Evolutionary conservation across 495 filamentous ascomycete genomes (phyloP), one percentile per base, ranked within the genome.

Genomic region (Penicillium desertorum): DNA sequence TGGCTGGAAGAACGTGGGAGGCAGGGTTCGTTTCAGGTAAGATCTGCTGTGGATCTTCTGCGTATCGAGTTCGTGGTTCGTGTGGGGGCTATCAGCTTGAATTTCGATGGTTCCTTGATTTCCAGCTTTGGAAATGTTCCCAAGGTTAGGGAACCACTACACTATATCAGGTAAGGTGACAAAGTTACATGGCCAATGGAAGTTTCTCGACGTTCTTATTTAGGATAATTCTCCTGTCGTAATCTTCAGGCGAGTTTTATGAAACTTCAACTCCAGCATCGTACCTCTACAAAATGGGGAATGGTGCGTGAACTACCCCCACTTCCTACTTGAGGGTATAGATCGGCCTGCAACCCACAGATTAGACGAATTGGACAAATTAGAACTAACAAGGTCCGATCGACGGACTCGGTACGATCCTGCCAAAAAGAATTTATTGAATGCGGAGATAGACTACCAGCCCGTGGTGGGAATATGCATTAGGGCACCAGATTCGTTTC

Each of bases 41-140:
- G 64, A 66, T 66, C 64, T 59, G 37, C 61, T 59, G 61, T 37
- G 25, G 61, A 66, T 66, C 64, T 59, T 30, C 61, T 59, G 61
- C 30, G 25, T 41, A 63, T 66, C 53, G 14, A 29, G 8, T n/a
- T 9, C 7, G 7, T 12, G 30, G 11, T 55, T 44, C 46, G 22
- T 45, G 14, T 12, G 17, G 41, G 46, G 27, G 11, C 43, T 52
- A 42, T 42, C 36, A 42, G n/a, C 54, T 42, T 46, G 20, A 42
- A 41, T 42, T 52, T 19, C 50, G 19, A 12, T 39, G 36, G 36
- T 39, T 39, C 34, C 34, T 37, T n/a, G 36, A 37, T 39, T n/a
- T 9, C 36, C 16, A 39, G 8, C 36, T 4, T n/a, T 17, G 3
- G 36, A 39, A 22, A 5, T 25, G 23, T 25, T 25, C 23, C 23